Conservation (phyloP, 495 filamentous ascomycete genomes). For the Penicillium bialowiezense region DNA sequence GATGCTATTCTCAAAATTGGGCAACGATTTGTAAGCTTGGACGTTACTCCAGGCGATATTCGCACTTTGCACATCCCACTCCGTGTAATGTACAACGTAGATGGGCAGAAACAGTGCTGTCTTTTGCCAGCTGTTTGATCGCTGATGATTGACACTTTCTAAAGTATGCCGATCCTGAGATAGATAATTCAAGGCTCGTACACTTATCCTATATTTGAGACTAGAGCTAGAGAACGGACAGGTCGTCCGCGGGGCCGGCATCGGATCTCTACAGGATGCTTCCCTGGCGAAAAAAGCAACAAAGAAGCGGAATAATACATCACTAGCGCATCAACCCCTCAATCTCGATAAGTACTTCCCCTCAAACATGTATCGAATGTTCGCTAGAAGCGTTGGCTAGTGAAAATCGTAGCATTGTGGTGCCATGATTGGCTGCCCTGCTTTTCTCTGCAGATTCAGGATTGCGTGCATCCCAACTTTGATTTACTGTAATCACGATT, state of each 20-base stretch:
- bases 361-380: constrained; percentile 3
- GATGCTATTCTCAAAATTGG: constrained; percentile 4
- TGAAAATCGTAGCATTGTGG: background rate
- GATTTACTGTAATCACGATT: background rate
- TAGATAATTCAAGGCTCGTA: background rate
- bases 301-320: background rate
- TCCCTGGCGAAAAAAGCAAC: background rate
- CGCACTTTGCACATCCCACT: background rate
- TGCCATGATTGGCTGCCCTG: constrained; percentile 1
- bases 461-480: background rate
- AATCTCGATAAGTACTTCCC: background rate
- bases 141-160: background rate
- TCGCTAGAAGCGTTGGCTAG: constrained; percentile 1
- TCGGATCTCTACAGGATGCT: background rate
- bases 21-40: background rate
- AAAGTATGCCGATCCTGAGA: background rate
- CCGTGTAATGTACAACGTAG: too few relatives aligned
- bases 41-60: background rate
- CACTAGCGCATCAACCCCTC: constrained; percentile 1
- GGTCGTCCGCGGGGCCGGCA: background rate
- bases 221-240: background rate
- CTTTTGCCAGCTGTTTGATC: background rate
- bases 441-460: background rate
- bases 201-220: constrained; percentile 1
- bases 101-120: background rate